Conservation (phyloP, 352 stramenopile genomes). For the Phytophthora tubulina region DNA sequence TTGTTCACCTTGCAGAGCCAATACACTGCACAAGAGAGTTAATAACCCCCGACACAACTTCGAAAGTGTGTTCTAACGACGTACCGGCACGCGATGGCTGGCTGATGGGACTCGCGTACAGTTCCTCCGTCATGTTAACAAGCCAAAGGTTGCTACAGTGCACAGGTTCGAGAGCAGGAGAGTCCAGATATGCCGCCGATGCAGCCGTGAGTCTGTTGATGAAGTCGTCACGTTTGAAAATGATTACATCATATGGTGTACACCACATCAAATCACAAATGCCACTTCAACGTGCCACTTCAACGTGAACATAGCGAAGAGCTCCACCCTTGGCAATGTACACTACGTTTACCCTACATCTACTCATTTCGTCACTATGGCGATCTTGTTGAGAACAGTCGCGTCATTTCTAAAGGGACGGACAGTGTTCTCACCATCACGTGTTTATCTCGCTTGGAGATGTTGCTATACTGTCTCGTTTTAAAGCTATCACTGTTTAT, state of each 20-base stretch:
- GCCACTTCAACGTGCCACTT: constrained; percentile 24
- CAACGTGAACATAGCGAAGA: too few species aligned
- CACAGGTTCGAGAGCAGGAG: not conserved
- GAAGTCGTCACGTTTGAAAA: constrained; percentile 18
- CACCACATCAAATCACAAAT: not conserved
- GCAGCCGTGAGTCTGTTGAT: constrained; percentile 30
- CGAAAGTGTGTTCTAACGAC: not conserved
- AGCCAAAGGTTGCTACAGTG: not conserved
- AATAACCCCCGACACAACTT: not conserved
- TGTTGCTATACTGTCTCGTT: not conserved
- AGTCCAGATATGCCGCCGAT: constrained; percentile 2
- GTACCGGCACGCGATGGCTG: constrained; percentile 69
- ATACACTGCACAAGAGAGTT: constrained; percentile 43
- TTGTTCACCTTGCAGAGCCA: constrained; percentile 83
- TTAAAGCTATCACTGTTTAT: too few species aligned
- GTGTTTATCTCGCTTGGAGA: too few species aligned
- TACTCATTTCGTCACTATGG: not conserved
- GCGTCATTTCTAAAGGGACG: too few species aligned
- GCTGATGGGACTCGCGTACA: constrained; percentile 72
- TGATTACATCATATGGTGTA: constrained; percentile 10
- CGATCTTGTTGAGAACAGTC: too few species aligned
- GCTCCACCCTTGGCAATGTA: too few species aligned
- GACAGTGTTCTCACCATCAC: too few species aligned
- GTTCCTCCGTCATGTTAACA: constrained; percentile 49
- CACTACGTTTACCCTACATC: not conserved